These are phyloP conservation scores for Inosperma sp. DNA, from an alignment of 768 basidiomycete species.

Conservation along the genomic window DNA sequence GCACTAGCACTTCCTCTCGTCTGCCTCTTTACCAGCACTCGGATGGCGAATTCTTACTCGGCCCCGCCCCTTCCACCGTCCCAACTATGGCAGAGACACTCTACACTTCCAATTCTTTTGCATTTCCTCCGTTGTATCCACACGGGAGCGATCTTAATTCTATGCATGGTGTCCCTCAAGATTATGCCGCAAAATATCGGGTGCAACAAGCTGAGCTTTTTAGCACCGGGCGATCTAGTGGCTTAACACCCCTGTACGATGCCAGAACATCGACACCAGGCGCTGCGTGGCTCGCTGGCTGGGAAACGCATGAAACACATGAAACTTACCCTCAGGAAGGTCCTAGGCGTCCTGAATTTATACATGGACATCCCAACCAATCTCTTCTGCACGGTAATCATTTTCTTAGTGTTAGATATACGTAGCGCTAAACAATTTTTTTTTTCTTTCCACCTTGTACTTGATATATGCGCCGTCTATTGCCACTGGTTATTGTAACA, in stretches of 20 bases:
- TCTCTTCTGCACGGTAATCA: conserved; percentile 27
- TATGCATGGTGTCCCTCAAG: conserved; percentile 22
- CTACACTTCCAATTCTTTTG: conserved; percentile 22
- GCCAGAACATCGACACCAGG: conserved; percentile 11
- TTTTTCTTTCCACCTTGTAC: conserved; percentile 2
- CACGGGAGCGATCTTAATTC: conserved; percentile 10
- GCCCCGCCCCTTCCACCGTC: conserved; percentile 29
- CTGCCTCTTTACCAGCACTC: conserved; percentile 28
- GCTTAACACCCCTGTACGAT: conserved; percentile 19
- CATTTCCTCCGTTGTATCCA: conserved; percentile 22
- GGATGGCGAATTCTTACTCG: conserved; percentile 42
- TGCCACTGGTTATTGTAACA: conserved; percentile 5
- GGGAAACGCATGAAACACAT: conserved; percentile 6
- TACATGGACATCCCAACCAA: background rate
- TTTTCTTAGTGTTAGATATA: conserved; percentile 29
- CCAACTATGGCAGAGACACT: conserved; percentile 15
- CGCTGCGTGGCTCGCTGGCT: conserved; percentile 6
- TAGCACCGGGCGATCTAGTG: conserved; percentile 15
- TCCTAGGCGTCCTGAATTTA: conserved; percentile 5
- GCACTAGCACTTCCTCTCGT: conserved; percentile 19
- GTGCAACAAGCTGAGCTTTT: conserved; percentile 20
- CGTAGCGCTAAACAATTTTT: conserved; percentile 27
- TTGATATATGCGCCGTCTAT: conserved; percentile 12
- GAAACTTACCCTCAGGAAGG: conserved; percentile 12
- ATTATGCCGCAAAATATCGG: conserved; percentile 43